Evolutionary conservation across 345 rosid genomes (phyloP).

Genomic region (Heritiera fomes): DNA sequence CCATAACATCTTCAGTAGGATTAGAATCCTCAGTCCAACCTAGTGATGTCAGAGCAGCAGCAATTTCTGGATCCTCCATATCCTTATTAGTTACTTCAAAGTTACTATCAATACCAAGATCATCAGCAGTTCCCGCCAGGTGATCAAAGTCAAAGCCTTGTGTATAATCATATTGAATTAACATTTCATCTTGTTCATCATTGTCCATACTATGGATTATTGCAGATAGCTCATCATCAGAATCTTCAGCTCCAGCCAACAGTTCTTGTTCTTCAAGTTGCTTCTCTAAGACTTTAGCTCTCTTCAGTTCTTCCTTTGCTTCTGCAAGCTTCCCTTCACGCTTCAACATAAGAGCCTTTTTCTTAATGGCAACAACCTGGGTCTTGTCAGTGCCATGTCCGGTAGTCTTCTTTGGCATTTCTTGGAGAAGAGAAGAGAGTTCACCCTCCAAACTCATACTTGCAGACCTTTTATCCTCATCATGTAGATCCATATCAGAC

Average conservation of each 20-base stretch:
- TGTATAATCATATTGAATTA: constrained; percentile 39
- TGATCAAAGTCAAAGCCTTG: constrained; percentile 44
- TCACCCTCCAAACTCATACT: constrained; percentile 81
- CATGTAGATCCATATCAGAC: constrained; percentile 63
- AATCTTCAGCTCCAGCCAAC: constrained; percentile 71
- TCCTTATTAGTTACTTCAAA: constrained; percentile 85
- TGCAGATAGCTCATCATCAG: constrained; percentile 88
- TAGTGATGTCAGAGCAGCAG: constrained; percentile 63
- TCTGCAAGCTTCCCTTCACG: constrained; percentile 93
- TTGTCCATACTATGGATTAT: constrained; percentile 58
- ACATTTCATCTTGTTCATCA: constrained; percentile 52
- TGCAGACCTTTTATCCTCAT: constrained; percentile 51
- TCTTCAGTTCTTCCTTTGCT: constrained; percentile 95
- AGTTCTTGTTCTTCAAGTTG: constrained; percentile 87
- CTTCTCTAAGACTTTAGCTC: constrained; percentile 82
- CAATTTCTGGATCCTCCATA: constrained; percentile 79
- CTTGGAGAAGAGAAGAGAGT: constrained; percentile 71
- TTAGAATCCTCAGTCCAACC: constrained; percentile 80
- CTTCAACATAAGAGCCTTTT: constrained; percentile 75
- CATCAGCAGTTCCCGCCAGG: constrained; percentile 50
- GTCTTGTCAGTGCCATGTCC: constrained; percentile 49
- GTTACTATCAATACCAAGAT: constrained; percentile 51
- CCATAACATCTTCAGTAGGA: constrained; percentile 28
- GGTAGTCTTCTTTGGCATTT: constrained; percentile 41
- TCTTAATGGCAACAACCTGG: constrained; percentile 67